Conservation (phyloP, 2,329 filamentous ascomycete genomes). For the Neoscytalidium dimidiatum region DNA sequence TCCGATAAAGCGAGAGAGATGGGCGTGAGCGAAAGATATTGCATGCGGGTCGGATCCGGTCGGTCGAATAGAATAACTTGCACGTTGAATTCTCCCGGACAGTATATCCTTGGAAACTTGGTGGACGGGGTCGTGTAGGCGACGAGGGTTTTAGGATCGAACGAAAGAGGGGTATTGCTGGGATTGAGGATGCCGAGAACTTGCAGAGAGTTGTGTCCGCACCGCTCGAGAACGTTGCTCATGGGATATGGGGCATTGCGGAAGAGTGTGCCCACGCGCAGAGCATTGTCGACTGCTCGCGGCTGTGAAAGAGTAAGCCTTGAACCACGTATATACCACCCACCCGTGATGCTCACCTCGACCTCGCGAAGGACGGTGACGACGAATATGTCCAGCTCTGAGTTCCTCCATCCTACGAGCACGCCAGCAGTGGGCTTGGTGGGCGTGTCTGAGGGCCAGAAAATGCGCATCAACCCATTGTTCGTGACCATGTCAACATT, state of each 20-base stretch:
- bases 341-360: slow-evolving; percentile 62
- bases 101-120: slow-evolving; percentile 71
- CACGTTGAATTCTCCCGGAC: slow-evolving; percentile 66
- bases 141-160: slow-evolving; percentile 66
- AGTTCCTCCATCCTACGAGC: slow-evolving; percentile 95
- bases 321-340: slow-evolving; percentile 5
- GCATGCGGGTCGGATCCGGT: slow-evolving; percentile 84
- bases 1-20: slow-evolving; percentile 85
- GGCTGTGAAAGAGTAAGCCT: slow-evolving; percentile 50
- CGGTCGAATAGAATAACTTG: slow-evolving; percentile 90
- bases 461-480: slow-evolving; percentile 94
- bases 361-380: slow-evolving; percentile 88
- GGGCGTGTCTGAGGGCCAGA: slow-evolving; percentile 91
- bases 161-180: slow-evolving; percentile 45
- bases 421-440: slow-evolving; percentile 75
- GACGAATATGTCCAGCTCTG: slow-evolving; percentile 84
- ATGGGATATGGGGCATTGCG: slow-evolving; percentile 80
- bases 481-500: slow-evolving; percentile 65
- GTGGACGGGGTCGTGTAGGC: slow-evolving; percentile 54
- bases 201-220: slow-evolving; percentile 78
- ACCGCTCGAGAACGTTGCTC: slow-evolving; percentile 78
- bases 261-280: slow-evolving; percentile 81
- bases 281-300: slow-evolving; percentile 81
- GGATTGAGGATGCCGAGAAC: slow-evolving; percentile 83
- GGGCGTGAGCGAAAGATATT: slow-evolving; percentile 89